A percentile compares a stretch with the other conserved stretches of the same genome.
Conservation (phyloP, 192 early-diverging fungal species). For the Entomortierella parvispora region DNA sequence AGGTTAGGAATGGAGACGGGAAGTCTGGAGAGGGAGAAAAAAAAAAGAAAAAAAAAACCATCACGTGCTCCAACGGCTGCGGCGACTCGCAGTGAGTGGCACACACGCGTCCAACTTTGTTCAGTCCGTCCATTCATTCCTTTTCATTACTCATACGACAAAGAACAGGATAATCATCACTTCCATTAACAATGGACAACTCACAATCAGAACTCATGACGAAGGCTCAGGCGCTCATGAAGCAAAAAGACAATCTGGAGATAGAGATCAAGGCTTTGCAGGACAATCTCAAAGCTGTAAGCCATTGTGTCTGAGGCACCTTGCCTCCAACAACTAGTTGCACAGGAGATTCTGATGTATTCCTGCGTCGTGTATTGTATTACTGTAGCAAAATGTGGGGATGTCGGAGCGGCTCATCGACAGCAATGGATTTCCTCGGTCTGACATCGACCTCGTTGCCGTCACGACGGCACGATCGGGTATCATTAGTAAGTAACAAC, state of each 20-base stretch:
- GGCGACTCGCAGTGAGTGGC: too few species aligned
- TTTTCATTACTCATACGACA: too few species aligned
- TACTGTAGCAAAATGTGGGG: constrained; percentile 55
- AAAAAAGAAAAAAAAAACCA: too few species aligned
- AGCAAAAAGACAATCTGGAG: constrained; percentile 58
- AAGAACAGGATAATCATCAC: too few species aligned
- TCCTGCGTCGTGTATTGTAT: background rate
- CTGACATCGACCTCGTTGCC: constrained; percentile 62
- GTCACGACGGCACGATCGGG: constrained; percentile 54
- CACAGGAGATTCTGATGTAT: too few species aligned
- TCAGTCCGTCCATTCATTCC: too few species aligned
- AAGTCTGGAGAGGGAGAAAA: too few species aligned
- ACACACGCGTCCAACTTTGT: too few species aligned
- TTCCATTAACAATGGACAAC: constrained; percentile 20
- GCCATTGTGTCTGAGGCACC: background rate
- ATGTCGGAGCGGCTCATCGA: constrained; percentile 61
- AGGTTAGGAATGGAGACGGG: too few species aligned
- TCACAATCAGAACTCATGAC: constrained; percentile 38
- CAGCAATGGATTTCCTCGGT: constrained; percentile 59
- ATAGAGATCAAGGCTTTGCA: constrained; percentile 50
- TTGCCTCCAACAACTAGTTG: background rate
- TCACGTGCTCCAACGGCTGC: too few species aligned
- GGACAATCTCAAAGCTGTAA: constrained; percentile 50
- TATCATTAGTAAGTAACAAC: constrained; percentile 31
- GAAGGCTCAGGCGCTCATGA: constrained; percentile 56